Evolutionary conservation across 2,329 filamentous ascomycete genomes (phyloP).

Genomic region (Periconia digitata): DNA sequence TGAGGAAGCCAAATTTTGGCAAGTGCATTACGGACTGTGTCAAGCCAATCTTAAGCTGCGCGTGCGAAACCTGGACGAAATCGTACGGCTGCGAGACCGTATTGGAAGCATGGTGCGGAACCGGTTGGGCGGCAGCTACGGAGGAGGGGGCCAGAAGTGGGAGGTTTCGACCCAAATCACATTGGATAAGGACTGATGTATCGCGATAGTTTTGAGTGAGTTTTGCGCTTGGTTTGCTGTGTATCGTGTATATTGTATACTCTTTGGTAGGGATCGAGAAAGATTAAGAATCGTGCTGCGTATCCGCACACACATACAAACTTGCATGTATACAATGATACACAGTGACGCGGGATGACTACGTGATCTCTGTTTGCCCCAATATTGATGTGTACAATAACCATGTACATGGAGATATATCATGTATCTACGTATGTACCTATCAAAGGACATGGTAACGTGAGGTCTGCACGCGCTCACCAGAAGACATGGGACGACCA

Average conservation of each 20-base stretch:
- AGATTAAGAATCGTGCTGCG: too few species aligned
- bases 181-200: slow-evolving; percentile 49
- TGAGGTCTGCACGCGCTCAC: not conserved
- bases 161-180: slow-evolving; percentile 87
- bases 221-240: too few species aligned
- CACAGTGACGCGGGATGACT: too few species aligned
- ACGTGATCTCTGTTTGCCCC: too few species aligned
- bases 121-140: slow-evolving; percentile 81
- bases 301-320: too few species aligned
- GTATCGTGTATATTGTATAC: too few species aligned
- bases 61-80: slow-evolving; percentile 63
- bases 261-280: too few species aligned
- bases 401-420: too few species aligned
- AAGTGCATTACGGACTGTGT: slow-evolving; percentile 94
- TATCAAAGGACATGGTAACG: not conserved
- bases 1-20: slow-evolving; percentile 95
- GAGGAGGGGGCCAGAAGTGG: slow-evolving; percentile 78
- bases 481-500: not conserved
- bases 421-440: too few species aligned
- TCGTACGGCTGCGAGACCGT: slow-evolving; percentile 73
- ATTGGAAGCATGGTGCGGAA: slow-evolving; percentile 80
- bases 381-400: too few species aligned
- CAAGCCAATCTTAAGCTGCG: slow-evolving; percentile 91
- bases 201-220: slow-evolving; percentile 9
- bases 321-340: too few species aligned